Conservation (phyloP, 306 rosid species). For the Corylus heterophylla region DNA sequence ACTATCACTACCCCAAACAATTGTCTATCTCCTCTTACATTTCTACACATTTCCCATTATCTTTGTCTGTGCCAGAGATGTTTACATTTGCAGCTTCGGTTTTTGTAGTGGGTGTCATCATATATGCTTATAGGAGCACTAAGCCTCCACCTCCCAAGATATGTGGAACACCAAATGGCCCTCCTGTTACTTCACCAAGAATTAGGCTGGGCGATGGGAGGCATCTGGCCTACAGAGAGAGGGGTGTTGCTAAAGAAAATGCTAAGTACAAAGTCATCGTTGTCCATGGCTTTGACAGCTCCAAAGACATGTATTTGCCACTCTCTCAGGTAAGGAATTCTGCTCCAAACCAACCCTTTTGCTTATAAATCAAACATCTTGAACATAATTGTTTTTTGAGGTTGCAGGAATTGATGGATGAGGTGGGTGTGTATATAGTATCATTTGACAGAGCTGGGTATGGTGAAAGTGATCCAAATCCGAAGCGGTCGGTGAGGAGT, state of each 20-base stretch:
- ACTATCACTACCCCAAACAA: not conserved
- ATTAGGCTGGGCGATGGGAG: conserved; percentile 69
- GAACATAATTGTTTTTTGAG: not conserved
- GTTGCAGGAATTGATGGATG: conserved; percentile 27
- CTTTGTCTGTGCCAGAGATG: conserved; percentile 3
- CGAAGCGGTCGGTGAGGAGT: conserved; percentile 39
- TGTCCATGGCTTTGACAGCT: conserved; percentile 65
- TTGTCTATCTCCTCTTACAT: not conserved
- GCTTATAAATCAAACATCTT: not conserved
- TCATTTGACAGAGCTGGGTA: conserved; percentile 46
- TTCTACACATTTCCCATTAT: too few species aligned
- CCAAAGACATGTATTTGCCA: conserved; percentile 56
- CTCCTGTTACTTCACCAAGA: conserved; percentile 40
- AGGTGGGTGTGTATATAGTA: conserved; percentile 33
- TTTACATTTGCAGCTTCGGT: conserved; percentile 4
- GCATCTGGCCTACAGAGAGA: conserved; percentile 59
- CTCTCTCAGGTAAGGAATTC: conserved; percentile 35
- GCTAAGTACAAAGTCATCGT: conserved; percentile 48
- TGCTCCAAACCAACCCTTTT: not conserved
- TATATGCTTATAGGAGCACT: conserved; percentile 15
- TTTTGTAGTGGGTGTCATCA: not conserved
- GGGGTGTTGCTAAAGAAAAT: conserved; percentile 51
- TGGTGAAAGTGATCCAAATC: conserved; percentile 49
- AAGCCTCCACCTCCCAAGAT: conserved; percentile 44
- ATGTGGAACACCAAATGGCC: conserved; percentile 35